A percentile compares a stretch with the other conserved stretches of the same genome.
Evolutionary conservation across 106 monocot genomes (phyloP).

Genomic region (Phalaenopsis equestris): DNA sequence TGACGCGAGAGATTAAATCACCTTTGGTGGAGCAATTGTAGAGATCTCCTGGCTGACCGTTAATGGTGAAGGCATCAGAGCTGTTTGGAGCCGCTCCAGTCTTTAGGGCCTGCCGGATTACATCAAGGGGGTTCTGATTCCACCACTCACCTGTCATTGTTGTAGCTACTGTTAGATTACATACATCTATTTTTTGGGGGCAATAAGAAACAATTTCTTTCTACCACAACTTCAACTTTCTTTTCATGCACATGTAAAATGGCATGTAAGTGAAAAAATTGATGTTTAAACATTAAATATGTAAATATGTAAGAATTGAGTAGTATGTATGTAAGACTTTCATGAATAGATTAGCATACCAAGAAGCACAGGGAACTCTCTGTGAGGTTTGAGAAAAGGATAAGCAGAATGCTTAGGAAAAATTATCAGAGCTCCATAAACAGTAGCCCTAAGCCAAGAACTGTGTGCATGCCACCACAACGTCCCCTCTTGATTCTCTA

Average conservation of each 20-base stretch:
- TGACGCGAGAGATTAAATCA: neutral
- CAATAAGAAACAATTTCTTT: too few relatives aligned
- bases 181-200: too few relatives aligned
- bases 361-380: slow-evolving; percentile 41
- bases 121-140: slow-evolving; percentile 39
- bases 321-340: too few relatives aligned
- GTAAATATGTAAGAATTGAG: too few relatives aligned
- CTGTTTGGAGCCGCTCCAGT: slow-evolving; percentile 43
- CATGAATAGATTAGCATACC: slow-evolving; percentile 12
- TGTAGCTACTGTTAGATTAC: neutral
- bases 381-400: slow-evolving; percentile 39
- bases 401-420: slow-evolving; percentile 27
- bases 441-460: slow-evolving; percentile 54
- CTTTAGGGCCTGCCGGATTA: slow-evolving; percentile 24
- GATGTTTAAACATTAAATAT: too few relatives aligned
- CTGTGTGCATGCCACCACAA: slow-evolving; percentile 64
- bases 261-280: too few relatives aligned
- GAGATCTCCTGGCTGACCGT: slow-evolving; percentile 57
- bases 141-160: slow-evolving; percentile 41
- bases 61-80: slow-evolving; percentile 57
- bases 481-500: slow-evolving; percentile 43
- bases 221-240: too few relatives aligned
- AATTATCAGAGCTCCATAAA: slow-evolving; percentile 54
- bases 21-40: slow-evolving; percentile 46
- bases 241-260: too few relatives aligned